Evolutionary conservation across 257 asterid species (phyloP).

Genomic region (Nicotiana otophora): DNA sequence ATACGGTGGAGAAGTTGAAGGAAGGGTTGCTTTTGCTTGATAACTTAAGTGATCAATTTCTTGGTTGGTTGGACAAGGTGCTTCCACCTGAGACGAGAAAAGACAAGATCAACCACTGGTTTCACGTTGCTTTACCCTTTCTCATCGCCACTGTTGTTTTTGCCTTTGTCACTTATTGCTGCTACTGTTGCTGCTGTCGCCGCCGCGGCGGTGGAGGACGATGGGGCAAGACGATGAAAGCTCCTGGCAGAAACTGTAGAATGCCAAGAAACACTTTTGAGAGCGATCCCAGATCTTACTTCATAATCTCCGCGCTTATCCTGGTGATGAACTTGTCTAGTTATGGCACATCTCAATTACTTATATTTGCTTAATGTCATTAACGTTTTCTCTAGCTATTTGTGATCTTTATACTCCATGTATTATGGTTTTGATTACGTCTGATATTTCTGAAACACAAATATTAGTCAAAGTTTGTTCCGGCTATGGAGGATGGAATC

Average conservation of each 20-base stretch:
- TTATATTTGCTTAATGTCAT: too few species aligned
- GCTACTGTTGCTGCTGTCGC: slow-evolving; percentile 14
- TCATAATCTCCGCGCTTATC: slow-evolving; percentile 14
- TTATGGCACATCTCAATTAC: too few species aligned
- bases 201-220: neutral
- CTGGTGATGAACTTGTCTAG: slow-evolving; percentile 8
- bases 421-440: too few species aligned
- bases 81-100: slow-evolving; percentile 15
- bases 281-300: slow-evolving; percentile 15
- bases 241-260: slow-evolving; percentile 23
- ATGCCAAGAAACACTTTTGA: slow-evolving; percentile 17
- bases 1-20: slow-evolving; percentile 14
- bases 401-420: too few species aligned
- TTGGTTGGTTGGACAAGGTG: slow-evolving; percentile 5
- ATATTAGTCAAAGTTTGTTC: too few species aligned
- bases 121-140: slow-evolving; percentile 14
- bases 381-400: too few species aligned
- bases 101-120: slow-evolving; percentile 19
- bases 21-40: neutral
- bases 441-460: too few species aligned
- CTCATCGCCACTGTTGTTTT: neutral
- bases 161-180: neutral
- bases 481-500: too few species aligned
- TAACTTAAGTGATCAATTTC: neutral
- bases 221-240: slow-evolving; percentile 14